phyloP scores from a whole-genome alignment of 2,329 filamentous ascomycete genomes.

The Didymella glomerata region DNA sequence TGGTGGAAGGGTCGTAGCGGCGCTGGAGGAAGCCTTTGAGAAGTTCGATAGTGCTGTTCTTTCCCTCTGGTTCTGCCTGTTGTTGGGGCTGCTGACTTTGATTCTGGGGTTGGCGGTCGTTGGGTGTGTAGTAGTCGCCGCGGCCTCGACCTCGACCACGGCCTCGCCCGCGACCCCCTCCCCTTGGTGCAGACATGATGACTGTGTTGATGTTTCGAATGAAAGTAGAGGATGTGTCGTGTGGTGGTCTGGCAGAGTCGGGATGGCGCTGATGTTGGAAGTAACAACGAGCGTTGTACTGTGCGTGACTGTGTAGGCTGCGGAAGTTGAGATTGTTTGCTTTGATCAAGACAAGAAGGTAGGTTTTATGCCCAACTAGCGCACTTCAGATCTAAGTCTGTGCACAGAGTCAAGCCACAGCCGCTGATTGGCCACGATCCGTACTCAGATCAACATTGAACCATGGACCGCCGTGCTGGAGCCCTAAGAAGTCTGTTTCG shows the following conservation, averaged over 20 bases:
- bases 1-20: slow-evolving; percentile 75
- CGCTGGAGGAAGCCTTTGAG: slow-evolving; percentile 75
- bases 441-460: no score
- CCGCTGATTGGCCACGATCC: slow-evolving; percentile 4
- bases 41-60: slow-evolving; percentile 61
- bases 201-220: not conserved
- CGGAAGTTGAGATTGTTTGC: not conserved
- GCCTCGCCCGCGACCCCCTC: slow-evolving; percentile 29
- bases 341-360: slow-evolving; percentile 5
- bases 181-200: slow-evolving; percentile 25
- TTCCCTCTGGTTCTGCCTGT: slow-evolving; percentile 73
- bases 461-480: no score
- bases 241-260: no score
- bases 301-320: not conserved
- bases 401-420: slow-evolving; percentile 11
- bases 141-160: slow-evolving; percentile 35
- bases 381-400: slow-evolving; percentile 7
- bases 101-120: slow-evolving; percentile 19
- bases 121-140: slow-evolving; percentile 28
- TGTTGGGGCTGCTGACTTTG: slow-evolving; percentile 70
- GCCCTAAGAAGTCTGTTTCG: not conserved
- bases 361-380: slow-evolving; percentile 19
- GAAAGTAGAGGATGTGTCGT: not conserved
- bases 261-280: no score
- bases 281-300: no score